phyloP scores from a whole-genome alignment of 495 filamentous ascomycete species.

The Lasiosphaeria ovina region DNA sequence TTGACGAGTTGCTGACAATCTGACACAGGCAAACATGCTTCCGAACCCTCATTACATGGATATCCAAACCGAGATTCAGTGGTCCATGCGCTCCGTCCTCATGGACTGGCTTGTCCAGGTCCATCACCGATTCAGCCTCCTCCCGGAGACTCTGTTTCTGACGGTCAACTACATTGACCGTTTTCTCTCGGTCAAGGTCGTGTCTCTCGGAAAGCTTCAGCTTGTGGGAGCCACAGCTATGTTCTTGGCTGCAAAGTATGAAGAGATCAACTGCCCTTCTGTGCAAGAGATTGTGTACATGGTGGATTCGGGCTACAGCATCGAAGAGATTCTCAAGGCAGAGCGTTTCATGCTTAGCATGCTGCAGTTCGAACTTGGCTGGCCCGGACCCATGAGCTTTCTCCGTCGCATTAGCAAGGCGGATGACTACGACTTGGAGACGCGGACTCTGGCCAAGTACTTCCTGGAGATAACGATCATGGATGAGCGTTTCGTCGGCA shows the following conservation, averaged over 20 bases:
- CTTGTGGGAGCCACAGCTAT: slow-evolving; percentile 95
- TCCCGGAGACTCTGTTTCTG: slow-evolving; percentile 93
- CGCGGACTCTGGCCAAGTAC: slow-evolving; percentile 94
- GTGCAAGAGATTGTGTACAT: slow-evolving; percentile 96
- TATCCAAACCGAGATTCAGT: slow-evolving; percentile 92
- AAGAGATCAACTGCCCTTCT: slow-evolving; percentile 96
- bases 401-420: slow-evolving; percentile 95
- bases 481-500: slow-evolving; percentile 95
- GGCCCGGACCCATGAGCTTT: slow-evolving; percentile 98
- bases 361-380: slow-evolving; percentile 91
- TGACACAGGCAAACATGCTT: slow-evolving; percentile 65
- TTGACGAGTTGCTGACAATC: slow-evolving; percentile 20
- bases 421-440: slow-evolving; percentile 96
- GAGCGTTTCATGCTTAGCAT: slow-evolving; percentile 97
- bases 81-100: slow-evolving; percentile 96
- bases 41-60: slow-evolving; percentile 96
- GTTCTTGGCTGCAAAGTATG: slow-evolving; percentile 95
- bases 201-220: slow-evolving; percentile 92
- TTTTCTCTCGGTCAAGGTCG: slow-evolving; percentile 90
- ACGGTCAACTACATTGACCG: slow-evolving; percentile 95
- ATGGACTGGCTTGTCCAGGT: slow-evolving; percentile 99
- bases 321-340: slow-evolving; percentile 93
- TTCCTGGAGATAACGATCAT: slow-evolving; percentile 95
- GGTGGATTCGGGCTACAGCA: slow-evolving; percentile 87
- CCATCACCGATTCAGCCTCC: slow-evolving; percentile 82